Conservation (phyloP, 192 early-diverging fungal genomes). For the Hyaloraphidium curvatum region DNA sequence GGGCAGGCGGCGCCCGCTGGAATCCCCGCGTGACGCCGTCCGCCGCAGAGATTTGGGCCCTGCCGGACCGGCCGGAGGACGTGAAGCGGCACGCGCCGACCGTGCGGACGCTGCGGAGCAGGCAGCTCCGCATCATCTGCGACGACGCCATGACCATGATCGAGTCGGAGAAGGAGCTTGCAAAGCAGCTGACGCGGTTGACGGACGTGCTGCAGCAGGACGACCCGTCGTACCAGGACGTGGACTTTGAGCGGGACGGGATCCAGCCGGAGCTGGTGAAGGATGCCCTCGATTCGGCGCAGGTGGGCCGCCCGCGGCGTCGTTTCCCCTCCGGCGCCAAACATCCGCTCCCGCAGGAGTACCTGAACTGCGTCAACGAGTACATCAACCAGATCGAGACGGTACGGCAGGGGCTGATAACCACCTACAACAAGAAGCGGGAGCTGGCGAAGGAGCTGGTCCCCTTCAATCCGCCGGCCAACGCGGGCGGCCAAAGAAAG, state of each 20-base stretch:
- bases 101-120: slow-evolving; percentile 27
- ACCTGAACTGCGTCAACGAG: slow-evolving; percentile 35
- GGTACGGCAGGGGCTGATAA: no score
- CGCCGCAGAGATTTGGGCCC: slow-evolving; percentile 14
- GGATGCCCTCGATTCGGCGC: slow-evolving; percentile 4
- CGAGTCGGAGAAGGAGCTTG: slow-evolving; percentile 38
- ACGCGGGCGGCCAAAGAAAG: no score
- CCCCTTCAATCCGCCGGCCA: no score
- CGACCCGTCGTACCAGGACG: slow-evolving; percentile 36
- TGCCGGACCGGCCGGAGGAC: slow-evolving; percentile 31
- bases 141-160: slow-evolving; percentile 36
- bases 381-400: slow-evolving; percentile 31
- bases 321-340: neutral
- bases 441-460: no score
- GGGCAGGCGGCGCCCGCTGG: neutral
- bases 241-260: slow-evolving; percentile 24
- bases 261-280: slow-evolving; percentile 12
- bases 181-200: slow-evolving; percentile 32
- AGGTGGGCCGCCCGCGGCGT: neutral
- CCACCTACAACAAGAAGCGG: no score
- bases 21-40: neutral
- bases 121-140: slow-evolving; percentile 30
- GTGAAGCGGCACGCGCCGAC: slow-evolving; percentile 23
- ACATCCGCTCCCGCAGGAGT: slow-evolving; percentile 20
- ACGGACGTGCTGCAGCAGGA: slow-evolving; percentile 32